A percentile compares a stretch with the other conserved stretches of the same genome.
These are phyloP conservation scores for Remersonia thermophila DNA, from an alignment of 2,329 filamentous ascomycete species.

Conservation along the genomic window DNA sequence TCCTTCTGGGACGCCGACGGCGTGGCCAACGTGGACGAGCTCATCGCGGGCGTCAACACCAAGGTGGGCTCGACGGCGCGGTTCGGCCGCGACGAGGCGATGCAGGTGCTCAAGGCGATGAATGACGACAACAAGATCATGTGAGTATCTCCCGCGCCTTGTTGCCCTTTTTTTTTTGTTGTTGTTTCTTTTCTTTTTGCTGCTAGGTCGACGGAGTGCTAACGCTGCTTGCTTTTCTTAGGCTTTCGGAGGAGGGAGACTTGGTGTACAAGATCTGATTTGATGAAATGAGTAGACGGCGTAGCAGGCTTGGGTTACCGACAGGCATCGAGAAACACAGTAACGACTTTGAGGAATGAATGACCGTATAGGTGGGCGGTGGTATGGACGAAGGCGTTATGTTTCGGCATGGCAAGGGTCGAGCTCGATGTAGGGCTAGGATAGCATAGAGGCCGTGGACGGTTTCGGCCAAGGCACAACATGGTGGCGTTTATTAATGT, in stretches of 20 bases:
- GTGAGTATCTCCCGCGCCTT: conserved; percentile 43
- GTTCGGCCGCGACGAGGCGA: conserved; percentile 62
- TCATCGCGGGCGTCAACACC: conserved; percentile 70
- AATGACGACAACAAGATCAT: conserved; percentile 82
- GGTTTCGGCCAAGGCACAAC: too few relatives aligned
- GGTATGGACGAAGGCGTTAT: too few relatives aligned
- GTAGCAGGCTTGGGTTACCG: too few relatives aligned
- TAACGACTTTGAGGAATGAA: too few relatives aligned
- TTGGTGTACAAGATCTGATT: conserved; percentile 57
- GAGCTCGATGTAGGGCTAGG: too few relatives aligned
- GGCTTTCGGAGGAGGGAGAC: conserved; percentile 48
- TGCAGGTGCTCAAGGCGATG: conserved; percentile 67
- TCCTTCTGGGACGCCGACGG: conserved; percentile 84
- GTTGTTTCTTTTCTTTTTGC: too few relatives aligned
- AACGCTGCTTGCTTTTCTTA: conserved; percentile 18
- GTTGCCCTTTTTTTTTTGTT: background rate
- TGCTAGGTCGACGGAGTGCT: conserved; percentile 2
- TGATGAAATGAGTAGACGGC: too few relatives aligned
- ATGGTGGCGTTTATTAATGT: too few relatives aligned
- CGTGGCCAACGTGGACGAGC: conserved; percentile 58
- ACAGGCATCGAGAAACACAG: too few relatives aligned
- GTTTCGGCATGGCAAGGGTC: too few relatives aligned
- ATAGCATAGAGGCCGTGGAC: too few relatives aligned
- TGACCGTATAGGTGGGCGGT: too few relatives aligned
- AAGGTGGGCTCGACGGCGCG: conserved; percentile 44